These are phyloP conservation scores for Mortierella sp. DNA, from an alignment of 371 early-diverging fungal genomes.

Conservation along the genomic window DNA sequence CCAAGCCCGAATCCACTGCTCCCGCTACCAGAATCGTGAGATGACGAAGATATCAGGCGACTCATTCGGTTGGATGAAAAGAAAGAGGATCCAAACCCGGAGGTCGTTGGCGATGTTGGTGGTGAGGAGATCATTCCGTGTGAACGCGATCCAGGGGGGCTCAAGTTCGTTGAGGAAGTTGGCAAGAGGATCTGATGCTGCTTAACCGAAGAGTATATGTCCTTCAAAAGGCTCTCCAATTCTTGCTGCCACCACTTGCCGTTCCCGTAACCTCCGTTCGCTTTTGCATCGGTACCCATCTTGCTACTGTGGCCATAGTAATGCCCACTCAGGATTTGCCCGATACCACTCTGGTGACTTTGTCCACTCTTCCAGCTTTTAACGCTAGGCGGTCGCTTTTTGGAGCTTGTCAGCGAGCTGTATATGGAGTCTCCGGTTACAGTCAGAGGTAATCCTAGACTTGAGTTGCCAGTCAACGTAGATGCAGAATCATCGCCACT, in stretches of 20 bases:
- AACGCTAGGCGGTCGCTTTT: slow-evolving; percentile 43
- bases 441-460: slow-evolving; percentile 19
- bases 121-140: slow-evolving; percentile 18
- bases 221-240: slow-evolving; percentile 57
- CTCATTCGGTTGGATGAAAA: slow-evolving; percentile 40
- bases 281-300: slow-evolving; percentile 32
- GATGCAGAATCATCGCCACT: too few species aligned
- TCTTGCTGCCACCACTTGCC: slow-evolving; percentile 51
- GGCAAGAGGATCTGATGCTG: slow-evolving; percentile 80
- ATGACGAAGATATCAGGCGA: slow-evolving; percentile 31
- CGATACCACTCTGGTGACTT: slow-evolving; percentile 38
- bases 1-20: slow-evolving; percentile 28
- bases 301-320: slow-evolving; percentile 11
- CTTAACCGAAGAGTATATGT: slow-evolving; percentile 81
- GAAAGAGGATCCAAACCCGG: slow-evolving; percentile 39
- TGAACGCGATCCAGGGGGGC: slow-evolving; percentile 11
- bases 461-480: not conserved
- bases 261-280: slow-evolving; percentile 31
- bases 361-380: slow-evolving; percentile 51
- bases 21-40: slow-evolving; percentile 13
- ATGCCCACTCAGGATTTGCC: slow-evolving; percentile 3
- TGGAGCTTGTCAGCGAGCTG: not conserved
- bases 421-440: slow-evolving; percentile 15
- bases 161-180: slow-evolving; percentile 17
- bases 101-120: slow-evolving; percentile 22